phyloP scores from a whole-genome alignment of 805 yeast genomes.

The Barnettozyma salicaria region DNA sequence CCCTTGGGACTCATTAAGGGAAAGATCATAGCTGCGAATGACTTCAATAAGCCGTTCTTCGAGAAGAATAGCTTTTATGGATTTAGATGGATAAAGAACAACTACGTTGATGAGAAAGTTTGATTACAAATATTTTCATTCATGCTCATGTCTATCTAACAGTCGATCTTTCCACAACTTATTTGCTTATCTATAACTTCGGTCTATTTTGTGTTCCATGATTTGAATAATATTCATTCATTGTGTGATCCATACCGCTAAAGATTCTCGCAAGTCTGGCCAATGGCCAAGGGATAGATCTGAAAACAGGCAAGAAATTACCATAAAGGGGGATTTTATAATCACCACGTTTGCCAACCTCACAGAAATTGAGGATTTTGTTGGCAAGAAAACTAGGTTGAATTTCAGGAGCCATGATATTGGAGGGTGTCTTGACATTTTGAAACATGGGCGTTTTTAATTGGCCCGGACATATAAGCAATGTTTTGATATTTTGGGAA shows the following conservation, averaged over 20 bases:
- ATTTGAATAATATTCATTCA: conserved; percentile 20
- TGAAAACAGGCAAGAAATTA: conserved; percentile 61
- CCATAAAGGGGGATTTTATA: conserved; percentile 75
- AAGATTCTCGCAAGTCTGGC: conserved; percentile 35
- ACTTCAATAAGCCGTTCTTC: conserved; percentile 43
- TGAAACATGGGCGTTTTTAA: conserved; percentile 68
- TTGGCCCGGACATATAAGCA: conserved; percentile 86
- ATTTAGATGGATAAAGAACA: conserved; percentile 50
- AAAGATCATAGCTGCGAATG: conserved; percentile 69
- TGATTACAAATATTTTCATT: too few relatives aligned
- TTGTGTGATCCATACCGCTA: conserved; percentile 43
- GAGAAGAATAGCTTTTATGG: conserved; percentile 39
- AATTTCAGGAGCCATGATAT: conserved; percentile 74
- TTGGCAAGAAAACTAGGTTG: conserved; percentile 63
- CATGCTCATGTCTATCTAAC: too few relatives aligned
- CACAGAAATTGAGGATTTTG: conserved; percentile 48
- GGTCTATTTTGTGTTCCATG: too few relatives aligned
- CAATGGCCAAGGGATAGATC: conserved; percentile 67
- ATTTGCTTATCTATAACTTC: too few relatives aligned
- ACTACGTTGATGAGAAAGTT: conserved; percentile 34
- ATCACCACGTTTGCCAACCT: conserved; percentile 59
- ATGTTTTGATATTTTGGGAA: conserved; percentile 56
- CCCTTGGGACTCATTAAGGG: conserved; percentile 89
- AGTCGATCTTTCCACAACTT: too few relatives aligned
- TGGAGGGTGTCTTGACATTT: conserved; percentile 68